Evolutionary conservation across 2,329 filamentous ascomycete species (phyloP).

Genomic region (Leptographium lundbergii): DNA sequence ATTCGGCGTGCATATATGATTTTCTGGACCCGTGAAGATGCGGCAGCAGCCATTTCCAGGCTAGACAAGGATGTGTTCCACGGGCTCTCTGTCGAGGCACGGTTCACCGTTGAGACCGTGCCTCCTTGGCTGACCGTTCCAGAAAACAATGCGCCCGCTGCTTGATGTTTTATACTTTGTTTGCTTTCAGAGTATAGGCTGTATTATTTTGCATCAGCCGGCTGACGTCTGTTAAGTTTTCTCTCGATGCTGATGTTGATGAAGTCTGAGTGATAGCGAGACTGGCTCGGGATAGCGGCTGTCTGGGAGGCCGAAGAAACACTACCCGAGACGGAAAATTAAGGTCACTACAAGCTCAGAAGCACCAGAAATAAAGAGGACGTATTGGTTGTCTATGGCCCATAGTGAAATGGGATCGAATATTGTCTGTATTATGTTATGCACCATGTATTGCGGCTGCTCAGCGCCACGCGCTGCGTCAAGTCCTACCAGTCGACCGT

Average conservation of each 20-base stretch:
- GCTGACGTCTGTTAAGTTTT: too few species aligned
- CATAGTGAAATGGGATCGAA: not conserved
- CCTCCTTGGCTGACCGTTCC: not conserved
- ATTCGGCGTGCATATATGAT: conserved; percentile 7
- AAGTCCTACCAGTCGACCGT: not conserved
- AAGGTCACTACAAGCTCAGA: too few species aligned
- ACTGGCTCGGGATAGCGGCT: too few species aligned
- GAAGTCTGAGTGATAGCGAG: not conserved
- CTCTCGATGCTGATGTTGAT: not conserved
- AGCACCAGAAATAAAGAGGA: too few species aligned
- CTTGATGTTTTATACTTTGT: too few species aligned
- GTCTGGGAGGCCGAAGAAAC: too few species aligned
- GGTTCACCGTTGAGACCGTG: conserved; percentile 4
- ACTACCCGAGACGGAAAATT: too few species aligned
- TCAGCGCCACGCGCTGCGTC: not conserved
- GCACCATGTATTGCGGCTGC: not conserved
- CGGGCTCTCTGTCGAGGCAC: conserved; percentile 5
- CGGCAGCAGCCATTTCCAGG: not conserved
- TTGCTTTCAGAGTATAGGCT: too few species aligned
- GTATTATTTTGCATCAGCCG: too few species aligned
- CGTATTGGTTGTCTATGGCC: too few species aligned
- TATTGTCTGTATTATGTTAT: not conserved
- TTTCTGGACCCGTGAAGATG: conserved; percentile 5
- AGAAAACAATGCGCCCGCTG: not conserved
- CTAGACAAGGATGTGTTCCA: conserved; percentile 1